These are phyloP conservation scores for Candida argentea DNA, from an alignment of 805 yeast species.

Conservation along the genomic window DNA sequence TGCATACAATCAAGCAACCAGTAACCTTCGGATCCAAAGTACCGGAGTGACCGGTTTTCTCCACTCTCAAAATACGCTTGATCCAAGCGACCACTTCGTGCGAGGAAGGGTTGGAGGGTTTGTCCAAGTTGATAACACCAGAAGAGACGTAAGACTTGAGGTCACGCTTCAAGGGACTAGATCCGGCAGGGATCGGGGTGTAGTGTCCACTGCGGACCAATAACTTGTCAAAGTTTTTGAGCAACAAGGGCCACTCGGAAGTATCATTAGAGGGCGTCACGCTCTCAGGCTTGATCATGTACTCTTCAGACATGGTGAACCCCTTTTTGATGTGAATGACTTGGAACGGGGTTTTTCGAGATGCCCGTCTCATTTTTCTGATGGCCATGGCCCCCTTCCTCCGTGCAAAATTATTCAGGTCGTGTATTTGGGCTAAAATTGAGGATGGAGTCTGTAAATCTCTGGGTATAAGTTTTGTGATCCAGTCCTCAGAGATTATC, in stretches of 20 bases:
- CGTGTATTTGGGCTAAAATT: too few species aligned
- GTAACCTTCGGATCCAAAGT: constrained; percentile 98
- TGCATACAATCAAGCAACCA: constrained; percentile 96
- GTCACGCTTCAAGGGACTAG: constrained; percentile 91
- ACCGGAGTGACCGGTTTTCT: constrained; percentile 98
- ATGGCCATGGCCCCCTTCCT: constrained; percentile 20
- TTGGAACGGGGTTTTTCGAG: constrained; percentile 1
- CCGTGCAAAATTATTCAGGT: not conserved
- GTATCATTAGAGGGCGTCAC: constrained; percentile 75
- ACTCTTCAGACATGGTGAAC: constrained; percentile 65
- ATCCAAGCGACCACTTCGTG: constrained; percentile 99
- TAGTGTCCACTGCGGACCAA: constrained; percentile 94
- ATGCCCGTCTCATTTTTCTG: constrained; percentile 5
- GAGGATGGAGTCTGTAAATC: too few species aligned
- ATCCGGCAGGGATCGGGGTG: constrained; percentile 94
- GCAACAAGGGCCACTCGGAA: constrained; percentile 88
- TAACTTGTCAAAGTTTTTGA: constrained; percentile 89
- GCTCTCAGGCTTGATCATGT: constrained; percentile 80
- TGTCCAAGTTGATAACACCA: constrained; percentile 95
- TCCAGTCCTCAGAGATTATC: too few species aligned
- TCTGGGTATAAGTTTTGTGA: too few species aligned
- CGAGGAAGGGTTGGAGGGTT: constrained; percentile 96
- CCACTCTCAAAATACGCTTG: constrained; percentile 88
- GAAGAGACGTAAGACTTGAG: constrained; percentile 80
- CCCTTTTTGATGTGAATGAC: constrained; percentile 3